These are phyloP conservation scores for Vigna radiata DNA, from an alignment of 306 rosid species.

Conservation along the genomic window DNA sequence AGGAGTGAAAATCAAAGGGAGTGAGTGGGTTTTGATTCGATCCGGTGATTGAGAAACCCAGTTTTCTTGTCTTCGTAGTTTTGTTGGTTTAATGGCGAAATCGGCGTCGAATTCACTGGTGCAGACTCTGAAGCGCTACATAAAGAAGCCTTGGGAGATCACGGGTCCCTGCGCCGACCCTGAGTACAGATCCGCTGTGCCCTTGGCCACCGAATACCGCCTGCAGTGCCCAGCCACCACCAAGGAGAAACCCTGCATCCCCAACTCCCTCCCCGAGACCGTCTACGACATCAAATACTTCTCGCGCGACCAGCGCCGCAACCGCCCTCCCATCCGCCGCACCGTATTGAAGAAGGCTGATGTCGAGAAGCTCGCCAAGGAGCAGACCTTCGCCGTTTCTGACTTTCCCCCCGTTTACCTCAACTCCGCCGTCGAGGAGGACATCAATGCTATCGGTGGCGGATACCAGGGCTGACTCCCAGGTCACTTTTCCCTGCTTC, in stretches of 20 bases:
- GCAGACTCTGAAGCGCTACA: constrained; percentile 62
- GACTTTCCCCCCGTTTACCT: constrained; percentile 85
- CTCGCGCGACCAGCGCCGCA: constrained; percentile 90
- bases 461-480: constrained; percentile 63
- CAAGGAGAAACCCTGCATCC: constrained; percentile 57
- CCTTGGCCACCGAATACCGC: constrained; percentile 80
- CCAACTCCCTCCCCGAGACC: constrained; percentile 79
- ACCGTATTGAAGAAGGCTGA: constrained; percentile 72
- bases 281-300: constrained; percentile 89
- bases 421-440: constrained; percentile 65
- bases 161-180: constrained; percentile 90
- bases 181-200: constrained; percentile 69
- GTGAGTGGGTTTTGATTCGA: background rate
- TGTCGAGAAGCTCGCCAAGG: constrained; percentile 64
- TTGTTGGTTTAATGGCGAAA: constrained; percentile 28
- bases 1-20: background rate
- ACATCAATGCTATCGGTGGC: constrained; percentile 71
- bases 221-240: constrained; percentile 73
- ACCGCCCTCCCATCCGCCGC: constrained; percentile 86
- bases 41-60: background rate
- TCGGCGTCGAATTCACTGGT: constrained; percentile 42
- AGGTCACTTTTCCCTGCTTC: background rate
- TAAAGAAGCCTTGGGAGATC: constrained; percentile 96
- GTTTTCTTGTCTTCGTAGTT: background rate
- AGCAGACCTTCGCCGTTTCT: constrained; percentile 53